These are phyloP conservation scores for Trifolium subterraneum DNA, from an alignment of 306 rosid species.

Conservation along the genomic window DNA sequence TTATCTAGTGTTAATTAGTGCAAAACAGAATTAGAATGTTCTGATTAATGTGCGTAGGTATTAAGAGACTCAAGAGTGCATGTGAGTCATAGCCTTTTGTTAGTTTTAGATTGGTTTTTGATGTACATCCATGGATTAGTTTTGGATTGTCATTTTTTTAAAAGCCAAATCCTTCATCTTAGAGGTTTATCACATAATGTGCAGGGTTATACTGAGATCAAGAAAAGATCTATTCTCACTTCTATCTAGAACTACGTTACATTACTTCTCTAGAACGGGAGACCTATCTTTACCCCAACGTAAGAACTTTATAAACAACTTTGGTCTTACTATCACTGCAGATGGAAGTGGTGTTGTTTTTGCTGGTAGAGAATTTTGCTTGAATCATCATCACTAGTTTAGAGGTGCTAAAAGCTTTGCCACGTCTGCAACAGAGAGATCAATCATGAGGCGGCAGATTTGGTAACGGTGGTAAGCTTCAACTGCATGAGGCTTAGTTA, in stretches of 20 bases:
- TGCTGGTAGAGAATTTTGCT: conserved; percentile 56
- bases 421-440: conserved; percentile 71
- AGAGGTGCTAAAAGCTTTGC: conserved; percentile 69
- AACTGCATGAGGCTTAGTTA: too few species aligned
- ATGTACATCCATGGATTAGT: too few species aligned
- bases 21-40: too few species aligned
- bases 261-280: conserved; percentile 71
- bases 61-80: too few species aligned
- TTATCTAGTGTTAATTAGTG: too few species aligned
- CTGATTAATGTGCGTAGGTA: too few species aligned
- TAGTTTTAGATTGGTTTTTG: too few species aligned
- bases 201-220: conserved; percentile 85
- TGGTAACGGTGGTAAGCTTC: conserved; percentile 54
- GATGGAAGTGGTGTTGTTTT: conserved; percentile 89
- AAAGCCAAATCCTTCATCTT: conserved; percentile 1
- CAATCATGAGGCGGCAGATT: conserved; percentile 58
- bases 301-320: conserved; percentile 46
- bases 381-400: conserved; percentile 33
- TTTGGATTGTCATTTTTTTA: background rate
- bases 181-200: conserved; percentile 33
- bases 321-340: conserved; percentile 75
- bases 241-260: conserved; percentile 83
- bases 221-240: conserved; percentile 84
- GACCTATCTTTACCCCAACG: conserved; percentile 71
- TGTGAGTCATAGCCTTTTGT: too few species aligned